Evolutionary conservation across 345 rosid species (phyloP).

Genomic region (Arabidopsis suecica): DNA sequence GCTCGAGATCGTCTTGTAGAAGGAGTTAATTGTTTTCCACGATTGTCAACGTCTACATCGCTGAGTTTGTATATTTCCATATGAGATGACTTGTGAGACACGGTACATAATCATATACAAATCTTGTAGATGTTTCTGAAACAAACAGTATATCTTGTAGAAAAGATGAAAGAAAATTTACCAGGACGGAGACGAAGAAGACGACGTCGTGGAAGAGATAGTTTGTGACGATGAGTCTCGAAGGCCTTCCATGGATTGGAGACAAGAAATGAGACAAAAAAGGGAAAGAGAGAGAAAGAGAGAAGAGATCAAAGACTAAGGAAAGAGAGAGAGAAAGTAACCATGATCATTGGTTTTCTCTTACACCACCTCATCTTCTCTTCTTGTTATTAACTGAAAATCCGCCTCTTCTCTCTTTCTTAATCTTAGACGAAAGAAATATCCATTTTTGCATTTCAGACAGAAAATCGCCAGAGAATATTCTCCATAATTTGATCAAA

Average conservation of each 20-base stretch:
- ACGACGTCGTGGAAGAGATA: conserved; percentile 40
- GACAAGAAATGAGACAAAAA: conserved; percentile 28
- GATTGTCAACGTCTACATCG: conserved; percentile 41
- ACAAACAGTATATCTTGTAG: neutral
- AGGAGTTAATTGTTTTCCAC: conserved; percentile 40
- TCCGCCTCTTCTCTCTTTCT: conserved; percentile 30
- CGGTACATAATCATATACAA: conserved; percentile 14
- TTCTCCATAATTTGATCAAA: conserved; percentile 13
- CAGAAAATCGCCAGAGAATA: conserved; percentile 36
- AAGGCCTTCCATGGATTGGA: conserved; percentile 43
- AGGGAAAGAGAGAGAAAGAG: conserved; percentile 21
- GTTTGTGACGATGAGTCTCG: conserved; percentile 41
- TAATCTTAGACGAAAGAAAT: conserved; percentile 22
- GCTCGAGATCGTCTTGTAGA: conserved; percentile 49
- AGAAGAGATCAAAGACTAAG: conserved; percentile 18
- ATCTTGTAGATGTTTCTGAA: neutral
- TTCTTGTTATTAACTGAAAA: conserved; percentile 34
- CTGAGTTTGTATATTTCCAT: conserved; percentile 31
- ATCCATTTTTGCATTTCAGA: conserved; percentile 15
- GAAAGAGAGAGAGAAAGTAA: conserved; percentile 31
- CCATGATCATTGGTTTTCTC: conserved; percentile 34
- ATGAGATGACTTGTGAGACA: conserved; percentile 18
- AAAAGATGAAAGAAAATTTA: neutral
- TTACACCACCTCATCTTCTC: conserved; percentile 37
- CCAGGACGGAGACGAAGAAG: conserved; percentile 43